A percentile compares a stretch with the other conserved stretches of the same genome.
These are phyloP conservation scores for Suhomyces maxii DNA, from an alignment of 1,139 yeast species.

Conservation along the genomic window DNA sequence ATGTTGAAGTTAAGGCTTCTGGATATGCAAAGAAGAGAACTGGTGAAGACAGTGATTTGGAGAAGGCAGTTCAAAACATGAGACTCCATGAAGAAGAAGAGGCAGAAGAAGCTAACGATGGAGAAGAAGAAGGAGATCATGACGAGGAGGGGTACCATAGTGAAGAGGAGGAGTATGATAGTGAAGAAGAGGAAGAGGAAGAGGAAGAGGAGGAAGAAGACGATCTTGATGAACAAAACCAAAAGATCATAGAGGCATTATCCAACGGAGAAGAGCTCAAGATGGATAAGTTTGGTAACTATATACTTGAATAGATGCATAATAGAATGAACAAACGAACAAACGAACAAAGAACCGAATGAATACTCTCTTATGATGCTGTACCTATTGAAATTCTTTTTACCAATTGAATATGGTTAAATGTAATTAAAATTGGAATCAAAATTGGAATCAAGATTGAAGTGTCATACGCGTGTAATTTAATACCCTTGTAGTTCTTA, in stretches of 20 bases:
- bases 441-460: too few species aligned
- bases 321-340: not conserved
- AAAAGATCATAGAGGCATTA: constrained; percentile 68
- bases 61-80: constrained; percentile 69
- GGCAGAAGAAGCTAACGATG: constrained; percentile 34
- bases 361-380: too few species aligned
- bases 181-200: constrained; percentile 28
- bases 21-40: constrained; percentile 78
- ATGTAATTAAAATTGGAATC: too few species aligned
- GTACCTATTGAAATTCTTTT: too few species aligned
- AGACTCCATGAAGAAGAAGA: constrained; percentile 42
- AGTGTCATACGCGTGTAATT: too few species aligned
- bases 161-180: constrained; percentile 31
- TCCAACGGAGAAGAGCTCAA: constrained; percentile 62
- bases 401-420: too few species aligned
- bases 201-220: constrained; percentile 25
- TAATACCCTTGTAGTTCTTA: too few species aligned
- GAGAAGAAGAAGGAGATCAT: constrained; percentile 24
- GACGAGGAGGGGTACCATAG: constrained; percentile 30
- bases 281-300: constrained; percentile 81
- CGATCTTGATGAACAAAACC: constrained; percentile 59
- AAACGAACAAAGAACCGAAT: not conserved
- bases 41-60: constrained; percentile 63
- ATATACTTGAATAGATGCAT: constrained; percentile 52
- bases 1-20: constrained; percentile 84